A percentile compares a stretch with the other conserved stretches of the same genome.
Conservation (phyloP, 495 filamentous ascomycete genomes). For the Penicillium diatomitis region DNA sequence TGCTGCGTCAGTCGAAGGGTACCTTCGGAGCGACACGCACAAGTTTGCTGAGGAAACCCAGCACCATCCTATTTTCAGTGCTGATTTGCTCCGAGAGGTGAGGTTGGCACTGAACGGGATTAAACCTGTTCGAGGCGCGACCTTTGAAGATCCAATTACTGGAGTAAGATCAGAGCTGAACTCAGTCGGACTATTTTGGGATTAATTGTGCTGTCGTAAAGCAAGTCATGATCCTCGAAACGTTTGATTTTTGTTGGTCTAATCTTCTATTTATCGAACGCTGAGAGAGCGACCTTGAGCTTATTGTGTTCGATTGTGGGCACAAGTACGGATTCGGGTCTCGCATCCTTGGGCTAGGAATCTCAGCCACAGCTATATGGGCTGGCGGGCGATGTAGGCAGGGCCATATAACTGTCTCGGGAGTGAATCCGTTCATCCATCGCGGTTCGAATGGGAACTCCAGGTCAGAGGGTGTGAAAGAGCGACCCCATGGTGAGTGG, state of each 20-base stretch:
- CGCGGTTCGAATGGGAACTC: background rate
- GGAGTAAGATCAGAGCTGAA: too few species aligned
- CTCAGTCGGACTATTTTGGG: too few species aligned
- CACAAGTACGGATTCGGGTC: background rate
- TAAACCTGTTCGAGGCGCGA: too few species aligned
- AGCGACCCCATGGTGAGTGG: too few species aligned
- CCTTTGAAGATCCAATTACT: too few species aligned
- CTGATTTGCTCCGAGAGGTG: background rate
- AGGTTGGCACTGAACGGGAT: background rate
- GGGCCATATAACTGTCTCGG: background rate
- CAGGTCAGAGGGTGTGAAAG: too few species aligned
- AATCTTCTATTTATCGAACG: too few species aligned
- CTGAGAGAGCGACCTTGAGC: too few species aligned
- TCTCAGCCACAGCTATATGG: background rate
- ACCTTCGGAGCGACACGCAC: background rate
- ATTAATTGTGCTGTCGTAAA: too few species aligned
- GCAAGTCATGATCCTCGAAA: too few species aligned
- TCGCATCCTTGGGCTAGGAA: background rate
- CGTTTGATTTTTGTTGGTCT: too few species aligned
- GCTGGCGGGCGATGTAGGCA: background rate
- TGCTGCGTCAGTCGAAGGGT: conserved; percentile 11
- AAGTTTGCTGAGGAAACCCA: background rate
- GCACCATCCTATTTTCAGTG: background rate
- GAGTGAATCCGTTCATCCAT: background rate
- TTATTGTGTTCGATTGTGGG: too few species aligned